Base-by-base conservation (phyloP, 2,329 filamentous ascomycete genomes). In the Talaromyces sp. region DNA sequence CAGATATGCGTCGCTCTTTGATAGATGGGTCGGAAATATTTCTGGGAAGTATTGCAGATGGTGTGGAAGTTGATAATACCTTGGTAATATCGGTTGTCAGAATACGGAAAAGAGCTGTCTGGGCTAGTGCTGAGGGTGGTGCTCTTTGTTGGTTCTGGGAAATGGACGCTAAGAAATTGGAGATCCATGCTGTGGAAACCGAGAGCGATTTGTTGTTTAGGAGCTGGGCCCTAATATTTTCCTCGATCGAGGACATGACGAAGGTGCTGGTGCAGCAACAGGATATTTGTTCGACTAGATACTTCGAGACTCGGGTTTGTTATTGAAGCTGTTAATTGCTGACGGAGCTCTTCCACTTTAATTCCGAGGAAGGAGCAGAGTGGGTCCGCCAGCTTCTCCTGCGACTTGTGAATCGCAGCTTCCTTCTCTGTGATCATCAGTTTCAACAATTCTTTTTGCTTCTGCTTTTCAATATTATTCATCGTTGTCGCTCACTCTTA, bases 101-200 rank as follows among this genome's bases (percentile, higher is more conserved):
- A 11, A 98, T 82, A 62, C 92, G 92, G 70, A 93, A 90, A 69
- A 90, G 87, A 43, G 90, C 90, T 2, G 93, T 95, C 67, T 92
- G 91, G 64, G 90, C 83, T 22, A 96, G 83, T 3, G 90, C 89
- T 33, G 87, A 85, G 1, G 93, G 78, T 0, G 91, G 89, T 1
- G 86, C 87, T 50, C 75, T 17, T 82, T 81, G 52, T 80, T 84
- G 73, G 45, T 75, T 74, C 70, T 85, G 77, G 77, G 81, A 78
- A 60, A 81, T 85, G 17, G 84, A 81, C 10, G 84, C 78, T 66
- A 90, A 74, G 73, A 94, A 87, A 64, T 79, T 79, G 65, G 83
- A 81, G 33, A 95, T 84, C 86, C 90, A 94, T 65, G 84, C 69
- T 77, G 70, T 79, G 41, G 73, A 88, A 78, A 80, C 89, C 71